phyloP scores from a whole-genome alignment of 805 yeast species.

The Aciculoconidium aculeatum region DNA sequence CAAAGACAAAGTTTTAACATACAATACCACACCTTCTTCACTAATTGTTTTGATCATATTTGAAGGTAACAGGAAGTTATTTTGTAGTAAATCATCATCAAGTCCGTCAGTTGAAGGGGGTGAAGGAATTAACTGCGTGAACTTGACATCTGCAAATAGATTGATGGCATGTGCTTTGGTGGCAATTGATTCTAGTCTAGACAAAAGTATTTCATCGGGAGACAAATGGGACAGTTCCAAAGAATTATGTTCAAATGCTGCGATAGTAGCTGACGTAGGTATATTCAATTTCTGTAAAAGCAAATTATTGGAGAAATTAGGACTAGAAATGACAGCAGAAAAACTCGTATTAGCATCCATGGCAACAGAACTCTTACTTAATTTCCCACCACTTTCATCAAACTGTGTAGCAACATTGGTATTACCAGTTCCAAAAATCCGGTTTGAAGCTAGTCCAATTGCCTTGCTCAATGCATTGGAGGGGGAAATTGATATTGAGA shows the following conservation, averaged over 20 bases:
- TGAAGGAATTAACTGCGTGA: constrained; percentile 74
- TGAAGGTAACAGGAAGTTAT: constrained; percentile 48
- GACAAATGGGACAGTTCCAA: constrained; percentile 10
- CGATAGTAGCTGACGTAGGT: constrained; percentile 22
- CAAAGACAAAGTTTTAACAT: constrained; percentile 76
- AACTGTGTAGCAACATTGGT: constrained; percentile 6
- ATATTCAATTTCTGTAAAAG: constrained; percentile 29
- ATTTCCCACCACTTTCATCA: constrained; percentile 9
- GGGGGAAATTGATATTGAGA: constrained; percentile 69
- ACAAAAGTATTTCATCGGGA: constrained; percentile 34
- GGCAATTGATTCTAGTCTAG: constrained; percentile 63
- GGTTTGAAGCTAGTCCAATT: constrained; percentile 77
- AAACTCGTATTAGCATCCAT: constrained; percentile 7
- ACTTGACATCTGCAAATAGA: constrained; percentile 86
- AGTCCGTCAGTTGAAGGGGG: constrained; percentile 47
- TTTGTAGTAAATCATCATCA: constrained; percentile 32
- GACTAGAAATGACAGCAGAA: constrained; percentile 19
- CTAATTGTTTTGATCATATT: constrained; percentile 54
- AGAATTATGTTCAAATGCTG: constrained; percentile 7
- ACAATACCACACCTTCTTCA: constrained; percentile 81
- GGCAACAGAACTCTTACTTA: constrained; percentile 1
- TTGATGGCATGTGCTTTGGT: constrained; percentile 89
- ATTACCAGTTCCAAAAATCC: constrained; percentile 58
- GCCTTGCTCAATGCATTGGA: constrained; percentile 88
- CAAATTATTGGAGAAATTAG: constrained; percentile 31